Evolutionary conservation across 306 rosid species (phyloP).

Genomic region (Parietaria judaica): DNA sequence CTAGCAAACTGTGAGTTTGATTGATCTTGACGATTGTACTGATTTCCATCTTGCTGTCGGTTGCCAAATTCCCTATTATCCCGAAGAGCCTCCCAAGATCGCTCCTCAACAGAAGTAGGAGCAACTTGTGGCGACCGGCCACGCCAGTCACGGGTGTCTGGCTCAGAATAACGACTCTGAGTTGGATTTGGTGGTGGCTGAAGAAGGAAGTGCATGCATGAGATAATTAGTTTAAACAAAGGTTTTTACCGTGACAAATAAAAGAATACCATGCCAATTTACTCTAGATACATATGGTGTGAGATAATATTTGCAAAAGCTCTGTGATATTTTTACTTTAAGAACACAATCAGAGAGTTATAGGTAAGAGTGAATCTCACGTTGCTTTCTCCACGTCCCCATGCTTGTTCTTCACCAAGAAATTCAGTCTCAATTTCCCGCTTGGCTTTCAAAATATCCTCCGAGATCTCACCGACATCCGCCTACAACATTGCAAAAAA

Average conservation of each 20-base stretch:
- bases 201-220: conserved; percentile 8
- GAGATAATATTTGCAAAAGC: background rate
- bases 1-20: conserved; percentile 46
- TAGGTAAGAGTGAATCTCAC: conserved; percentile 39
- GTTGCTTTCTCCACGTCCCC: conserved; percentile 63
- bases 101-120: conserved; percentile 58
- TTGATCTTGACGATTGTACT: conserved; percentile 54
- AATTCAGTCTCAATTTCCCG: conserved; percentile 70
- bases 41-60: conserved; percentile 51
- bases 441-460: conserved; percentile 58
- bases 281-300: background rate
- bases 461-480: conserved; percentile 40
- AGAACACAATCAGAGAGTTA: background rate
- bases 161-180: conserved; percentile 71
- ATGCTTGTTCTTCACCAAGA: conserved; percentile 76
- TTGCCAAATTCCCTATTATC: conserved; percentile 64
- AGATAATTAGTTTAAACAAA: background rate
- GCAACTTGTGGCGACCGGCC: conserved; percentile 61
- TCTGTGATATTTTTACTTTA: background rate
- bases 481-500: conserved; percentile 31
- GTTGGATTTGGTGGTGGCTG: conserved; percentile 49
- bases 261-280: background rate
- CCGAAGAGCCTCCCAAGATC: conserved; percentile 55
- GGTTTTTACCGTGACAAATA: too few species aligned
- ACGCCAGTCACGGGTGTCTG: conserved; percentile 94